A percentile compares a stretch with the other conserved stretches of the same genome.
Conservation (phyloP, 768 basidiomycete genomes). For the Sarcodon aspratus region DNA sequence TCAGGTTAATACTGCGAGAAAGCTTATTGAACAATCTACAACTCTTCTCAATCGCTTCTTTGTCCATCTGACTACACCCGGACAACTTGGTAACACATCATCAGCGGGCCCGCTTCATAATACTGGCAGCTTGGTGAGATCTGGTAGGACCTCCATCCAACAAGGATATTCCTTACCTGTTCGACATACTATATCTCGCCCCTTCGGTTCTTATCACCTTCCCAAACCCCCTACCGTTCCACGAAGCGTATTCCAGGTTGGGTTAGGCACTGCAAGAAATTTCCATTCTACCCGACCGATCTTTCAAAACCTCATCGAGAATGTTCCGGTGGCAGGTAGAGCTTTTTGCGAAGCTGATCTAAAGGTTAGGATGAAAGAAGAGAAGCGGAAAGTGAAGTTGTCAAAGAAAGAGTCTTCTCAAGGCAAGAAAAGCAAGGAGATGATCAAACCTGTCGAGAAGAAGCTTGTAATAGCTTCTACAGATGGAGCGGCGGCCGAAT, state of each 20-base stretch:
- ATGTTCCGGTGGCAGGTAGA: constrained; percentile 61
- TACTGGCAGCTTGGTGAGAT: constrained; percentile 15
- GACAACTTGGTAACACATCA: not conserved
- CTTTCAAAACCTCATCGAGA: constrained; percentile 67
- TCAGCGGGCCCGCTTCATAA: not conserved
- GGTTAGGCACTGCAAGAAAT: constrained; percentile 64
- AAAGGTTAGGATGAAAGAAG: constrained; percentile 44
- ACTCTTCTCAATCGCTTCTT: not conserved
- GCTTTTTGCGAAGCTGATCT: constrained; percentile 68
- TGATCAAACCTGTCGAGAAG: constrained; percentile 13
- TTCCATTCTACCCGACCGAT: constrained; percentile 66
- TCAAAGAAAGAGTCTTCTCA: constrained; percentile 10
- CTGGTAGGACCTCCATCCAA: constrained; percentile 29
- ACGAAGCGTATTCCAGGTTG: constrained; percentile 49
- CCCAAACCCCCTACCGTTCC: constrained; percentile 41
- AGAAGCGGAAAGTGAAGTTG: constrained; percentile 14
- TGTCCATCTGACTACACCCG: not conserved
- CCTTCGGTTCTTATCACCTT: constrained; percentile 35
- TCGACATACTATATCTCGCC: constrained; percentile 37
- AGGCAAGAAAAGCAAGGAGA: constrained; percentile 14
- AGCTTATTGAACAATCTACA: not conserved
- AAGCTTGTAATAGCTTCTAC: constrained; percentile 7
- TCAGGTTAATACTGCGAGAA: not conserved
- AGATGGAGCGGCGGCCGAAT: constrained; percentile 15
- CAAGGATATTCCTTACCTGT: constrained; percentile 46